Base-by-base conservation (phyloP, 495 filamentous ascomycete species). In the Astrothelium subdiscretum region DNA sequence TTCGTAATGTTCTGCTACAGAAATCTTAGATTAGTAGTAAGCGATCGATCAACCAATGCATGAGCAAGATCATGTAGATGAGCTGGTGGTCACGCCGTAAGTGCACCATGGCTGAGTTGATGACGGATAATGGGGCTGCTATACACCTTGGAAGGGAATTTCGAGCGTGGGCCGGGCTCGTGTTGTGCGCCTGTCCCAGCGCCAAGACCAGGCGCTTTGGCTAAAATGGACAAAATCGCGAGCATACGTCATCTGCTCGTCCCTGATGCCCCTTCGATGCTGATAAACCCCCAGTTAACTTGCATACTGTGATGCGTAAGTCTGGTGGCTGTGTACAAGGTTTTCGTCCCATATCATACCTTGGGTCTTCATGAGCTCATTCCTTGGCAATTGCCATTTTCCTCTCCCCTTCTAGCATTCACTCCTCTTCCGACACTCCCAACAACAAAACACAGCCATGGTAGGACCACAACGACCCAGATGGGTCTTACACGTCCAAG, bases 401-500 rank as follows among this genome's bases (percentile, higher is more conserved):
- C 29, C 22, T 20, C 20, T 20, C 8, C 8, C 15, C 20, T 54
- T 29, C 20, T 29, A 29, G 11, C 3, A 54, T 10, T 29, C 24
- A 54, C 48, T 27, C 8, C 48, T 54, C 15, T 15, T 24, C 10
- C 24, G 5, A 48, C 43, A 20, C 24, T 20, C 24, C 24, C 2
- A 27, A 15, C 3, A 29, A 10, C n/a, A 54, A 54, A 11, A 3
- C 4, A 42, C 22, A 58, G 63, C 58, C 51, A 80, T 79, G 77
- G 63, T 71, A 26, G 48, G 48, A 59, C 52, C 62, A 43, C 22
- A 59, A 32, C 74, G 68, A 20, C 75, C 85, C 18, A 83, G 89
- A 61, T 84, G 84, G 79, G 81, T 86, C 68, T 83, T 94, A n/a
- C 77, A 79, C 31, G 63, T 86, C 64, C 85, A 91, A 70, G 91